A percentile compares a stretch with the other conserved stretches of the same genome.
Evolutionary conservation across 2,329 filamentous ascomycete genomes (phyloP).

Genomic region (Cytospora schulzeri): DNA sequence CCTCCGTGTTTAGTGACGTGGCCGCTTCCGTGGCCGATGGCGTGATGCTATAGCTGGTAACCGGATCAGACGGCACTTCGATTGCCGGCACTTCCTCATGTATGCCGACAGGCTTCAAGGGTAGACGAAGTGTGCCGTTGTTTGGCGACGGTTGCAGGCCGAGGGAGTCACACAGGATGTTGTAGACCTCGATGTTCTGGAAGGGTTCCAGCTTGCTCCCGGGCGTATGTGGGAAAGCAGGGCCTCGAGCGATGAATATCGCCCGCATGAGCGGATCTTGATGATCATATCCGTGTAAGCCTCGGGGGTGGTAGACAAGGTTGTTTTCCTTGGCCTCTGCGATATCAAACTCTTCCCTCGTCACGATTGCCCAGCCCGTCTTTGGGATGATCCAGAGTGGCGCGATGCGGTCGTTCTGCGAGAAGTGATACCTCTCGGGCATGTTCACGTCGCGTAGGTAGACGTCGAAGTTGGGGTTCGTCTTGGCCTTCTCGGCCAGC

Average conservation of each 20-base stretch:
- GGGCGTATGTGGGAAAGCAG: conserved; percentile 83
- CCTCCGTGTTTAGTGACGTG: conserved; percentile 16
- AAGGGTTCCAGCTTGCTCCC: conserved; percentile 81
- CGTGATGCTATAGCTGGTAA: conserved; percentile 34
- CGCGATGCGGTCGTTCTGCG: conserved; percentile 83
- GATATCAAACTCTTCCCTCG: conserved; percentile 76
- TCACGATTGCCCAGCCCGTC: conserved; percentile 89
- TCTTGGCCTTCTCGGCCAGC: conserved; percentile 57
- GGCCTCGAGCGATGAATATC: conserved; percentile 89
- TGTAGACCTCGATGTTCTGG: conserved; percentile 94
- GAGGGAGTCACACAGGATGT: conserved; percentile 87
- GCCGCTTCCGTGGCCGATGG: conserved; percentile 13
- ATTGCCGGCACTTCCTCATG: conserved; percentile 56
- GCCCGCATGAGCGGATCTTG: conserved; percentile 94
- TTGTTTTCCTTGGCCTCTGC: conserved; percentile 65
- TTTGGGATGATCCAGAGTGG: conserved; percentile 94
- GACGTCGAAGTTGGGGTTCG: conserved; percentile 75
- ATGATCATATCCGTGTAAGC: conserved; percentile 93
- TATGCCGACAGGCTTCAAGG: conserved; percentile 63
- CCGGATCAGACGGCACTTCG: conserved; percentile 58
- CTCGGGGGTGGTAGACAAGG: conserved; percentile 74
- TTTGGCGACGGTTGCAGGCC: conserved; percentile 74
- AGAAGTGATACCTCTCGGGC: conserved; percentile 92
- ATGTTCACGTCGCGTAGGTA: conserved; percentile 86
- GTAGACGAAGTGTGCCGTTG: conserved; percentile 82